Conservation (phyloP, 306 rosid species). For the Dalbergia cultrata region DNA sequence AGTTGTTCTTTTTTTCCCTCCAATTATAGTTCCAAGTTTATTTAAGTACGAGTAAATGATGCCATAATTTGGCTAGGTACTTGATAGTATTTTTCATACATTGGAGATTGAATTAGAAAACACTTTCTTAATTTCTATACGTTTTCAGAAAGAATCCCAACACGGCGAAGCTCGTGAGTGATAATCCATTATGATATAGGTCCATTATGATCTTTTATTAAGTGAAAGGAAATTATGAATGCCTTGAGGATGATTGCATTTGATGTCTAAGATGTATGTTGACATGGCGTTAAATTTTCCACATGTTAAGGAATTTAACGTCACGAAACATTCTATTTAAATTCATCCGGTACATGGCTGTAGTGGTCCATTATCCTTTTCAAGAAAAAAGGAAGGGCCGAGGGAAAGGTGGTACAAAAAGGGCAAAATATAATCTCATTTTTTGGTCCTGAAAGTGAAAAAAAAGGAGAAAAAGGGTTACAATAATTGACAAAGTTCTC, state of each 20-base stretch:
- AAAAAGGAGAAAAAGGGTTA: not conserved
- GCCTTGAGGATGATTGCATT: not conserved
- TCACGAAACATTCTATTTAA: not conserved
- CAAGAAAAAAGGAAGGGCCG: not conserved
- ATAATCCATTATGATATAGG: not conserved
- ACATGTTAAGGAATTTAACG: not conserved
- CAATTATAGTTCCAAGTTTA: not conserved
- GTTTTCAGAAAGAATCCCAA: not conserved
- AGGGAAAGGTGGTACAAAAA: not conserved
- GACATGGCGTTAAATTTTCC: not conserved
- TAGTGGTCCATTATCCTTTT: not conserved
- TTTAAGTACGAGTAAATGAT: not conserved
- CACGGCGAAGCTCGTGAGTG: not conserved
- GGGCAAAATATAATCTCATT: not conserved
- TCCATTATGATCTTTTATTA: not conserved
- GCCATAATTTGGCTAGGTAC: not conserved
- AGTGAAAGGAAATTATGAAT: not conserved
- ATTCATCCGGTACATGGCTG: not conserved
- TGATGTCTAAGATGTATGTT: not conserved
- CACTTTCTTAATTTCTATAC: not conserved
- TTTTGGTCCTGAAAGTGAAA: not conserved
- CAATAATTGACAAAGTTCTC: not conserved
- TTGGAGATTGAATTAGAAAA: too few relatives aligned
- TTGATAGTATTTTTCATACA: too few relatives aligned
- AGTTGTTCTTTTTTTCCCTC: not conserved